Conservation (phyloP, 139 green algal species). For the Chlamydomonas eustigma region DNA sequence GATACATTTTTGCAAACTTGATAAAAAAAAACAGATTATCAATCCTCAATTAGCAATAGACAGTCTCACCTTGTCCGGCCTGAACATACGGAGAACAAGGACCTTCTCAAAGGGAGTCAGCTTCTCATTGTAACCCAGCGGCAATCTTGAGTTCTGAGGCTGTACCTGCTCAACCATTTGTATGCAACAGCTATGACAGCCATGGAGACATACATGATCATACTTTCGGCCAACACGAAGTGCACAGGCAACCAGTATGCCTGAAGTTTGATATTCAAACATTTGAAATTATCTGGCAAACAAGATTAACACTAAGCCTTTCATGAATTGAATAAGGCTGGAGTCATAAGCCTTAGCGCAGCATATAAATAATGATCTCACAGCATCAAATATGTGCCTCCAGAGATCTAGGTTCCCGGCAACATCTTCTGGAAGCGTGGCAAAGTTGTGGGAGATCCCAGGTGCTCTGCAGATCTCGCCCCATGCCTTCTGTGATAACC, state of each 20-base stretch:
- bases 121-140: conserved; percentile 1
- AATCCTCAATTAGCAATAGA: no score
- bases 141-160: conserved; percentile 3
- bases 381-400: conserved; percentile 9
- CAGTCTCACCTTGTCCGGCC: conserved; percentile 72
- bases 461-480: conserved; percentile 46
- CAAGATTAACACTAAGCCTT: no score
- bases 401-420: conserved; percentile 15
- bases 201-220: no score
- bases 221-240: no score
- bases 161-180: neutral
- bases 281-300: no score
- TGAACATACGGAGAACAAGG: conserved; percentile 54
- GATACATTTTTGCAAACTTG: no score
- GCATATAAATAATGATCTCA: no score
- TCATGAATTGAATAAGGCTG: no score
- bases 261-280: no score
- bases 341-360: no score
- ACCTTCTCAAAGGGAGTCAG: conserved; percentile 61
- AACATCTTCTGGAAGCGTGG: conserved; percentile 24
- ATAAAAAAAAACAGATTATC: conserved; percentile 54
- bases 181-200: no score
- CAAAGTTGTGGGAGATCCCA: conserved; percentile 22
- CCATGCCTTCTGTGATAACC: conserved; percentile 52
- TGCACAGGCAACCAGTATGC: no score